Evolutionary conservation across 805 yeast genomes (phyloP).

Genomic region (Candida taoyuanica): DNA sequence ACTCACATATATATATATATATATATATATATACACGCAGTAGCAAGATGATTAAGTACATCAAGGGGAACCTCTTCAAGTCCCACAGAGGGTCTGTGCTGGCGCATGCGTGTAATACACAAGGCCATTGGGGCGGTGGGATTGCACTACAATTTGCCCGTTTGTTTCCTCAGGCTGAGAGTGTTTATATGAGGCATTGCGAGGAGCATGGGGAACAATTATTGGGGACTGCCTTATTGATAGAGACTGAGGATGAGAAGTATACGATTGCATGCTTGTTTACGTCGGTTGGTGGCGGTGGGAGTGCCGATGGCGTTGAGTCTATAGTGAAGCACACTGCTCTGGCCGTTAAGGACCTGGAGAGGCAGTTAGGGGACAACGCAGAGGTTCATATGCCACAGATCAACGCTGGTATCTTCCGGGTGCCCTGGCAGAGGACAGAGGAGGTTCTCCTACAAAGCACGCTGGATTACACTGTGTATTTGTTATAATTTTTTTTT

Average conservation of each 20-base stretch:
- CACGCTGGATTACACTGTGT: slow-evolving; percentile 40
- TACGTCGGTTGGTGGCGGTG: slow-evolving; percentile 55
- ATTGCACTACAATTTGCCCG: slow-evolving; percentile 56
- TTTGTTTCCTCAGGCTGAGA: slow-evolving; percentile 54
- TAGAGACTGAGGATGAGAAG: slow-evolving; percentile 31
- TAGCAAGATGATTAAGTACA: slow-evolving; percentile 31
- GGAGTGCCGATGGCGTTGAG: slow-evolving; percentile 34
- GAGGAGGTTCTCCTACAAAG: slow-evolving; percentile 42
- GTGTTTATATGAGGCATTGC: slow-evolving; percentile 34
- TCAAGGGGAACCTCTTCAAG: slow-evolving; percentile 54
- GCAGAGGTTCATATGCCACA: slow-evolving; percentile 57
- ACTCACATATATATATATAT: too few relatives aligned
- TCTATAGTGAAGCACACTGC: slow-evolving; percentile 50
- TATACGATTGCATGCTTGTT: slow-evolving; percentile 56
- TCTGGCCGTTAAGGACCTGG: slow-evolving; percentile 44
- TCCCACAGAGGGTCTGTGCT: slow-evolving; percentile 39
- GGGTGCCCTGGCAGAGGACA: slow-evolving; percentile 74
- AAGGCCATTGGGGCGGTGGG: slow-evolving; percentile 85
- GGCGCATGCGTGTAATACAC: slow-evolving; percentile 78
- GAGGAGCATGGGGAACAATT: slow-evolving; percentile 27
- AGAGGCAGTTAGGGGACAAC: slow-evolving; percentile 30
- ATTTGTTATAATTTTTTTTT: slow-evolving; percentile 30
- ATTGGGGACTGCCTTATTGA: slow-evolving; percentile 52
- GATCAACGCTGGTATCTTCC: slow-evolving; percentile 77
- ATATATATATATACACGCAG: too few relatives aligned